These are phyloP conservation scores for Penicillium samsonianum DNA, from an alignment of 495 filamentous ascomycete species.

Conservation along the genomic window DNA sequence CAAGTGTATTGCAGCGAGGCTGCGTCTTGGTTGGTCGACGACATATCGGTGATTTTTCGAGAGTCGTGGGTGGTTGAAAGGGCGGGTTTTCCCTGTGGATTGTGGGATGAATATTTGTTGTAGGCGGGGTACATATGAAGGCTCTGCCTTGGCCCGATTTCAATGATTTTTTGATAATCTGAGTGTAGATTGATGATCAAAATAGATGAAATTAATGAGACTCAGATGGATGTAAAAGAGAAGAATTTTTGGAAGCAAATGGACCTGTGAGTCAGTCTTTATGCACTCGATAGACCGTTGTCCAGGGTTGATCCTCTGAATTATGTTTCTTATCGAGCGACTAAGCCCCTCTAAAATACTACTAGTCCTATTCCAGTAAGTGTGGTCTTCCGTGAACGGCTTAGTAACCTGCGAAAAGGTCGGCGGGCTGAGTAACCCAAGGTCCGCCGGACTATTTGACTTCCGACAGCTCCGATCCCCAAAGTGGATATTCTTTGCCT, in stretches of 20 bases:
- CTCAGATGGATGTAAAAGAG: background rate
- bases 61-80: constrained; percentile 9
- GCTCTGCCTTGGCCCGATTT: constrained; percentile 16
- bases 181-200: constrained; percentile 1
- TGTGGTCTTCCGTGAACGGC: no score
- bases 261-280: constrained; percentile 3
- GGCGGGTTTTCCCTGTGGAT: constrained; percentile 12
- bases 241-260: background rate
- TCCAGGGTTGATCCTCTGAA: constrained; percentile 4
- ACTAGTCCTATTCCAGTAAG: constrained; percentile 4
- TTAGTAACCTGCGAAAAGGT: background rate
- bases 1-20: constrained; percentile 86
- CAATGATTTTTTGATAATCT: background rate
- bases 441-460: background rate
- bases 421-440: background rate
- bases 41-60: constrained; percentile 19
- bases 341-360: background rate
- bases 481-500: constrained; percentile 11
- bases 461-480: constrained; percentile 9
- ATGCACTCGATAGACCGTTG: background rate
- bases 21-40: constrained; percentile 20
- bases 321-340: constrained; percentile 11
- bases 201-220: background rate
- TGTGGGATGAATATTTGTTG: constrained; percentile 27
- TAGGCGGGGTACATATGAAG: constrained; percentile 34